Evolutionary conservation across 2,329 filamentous ascomycete genomes (phyloP).

Genomic region (Stemphylium lycopersici): DNA sequence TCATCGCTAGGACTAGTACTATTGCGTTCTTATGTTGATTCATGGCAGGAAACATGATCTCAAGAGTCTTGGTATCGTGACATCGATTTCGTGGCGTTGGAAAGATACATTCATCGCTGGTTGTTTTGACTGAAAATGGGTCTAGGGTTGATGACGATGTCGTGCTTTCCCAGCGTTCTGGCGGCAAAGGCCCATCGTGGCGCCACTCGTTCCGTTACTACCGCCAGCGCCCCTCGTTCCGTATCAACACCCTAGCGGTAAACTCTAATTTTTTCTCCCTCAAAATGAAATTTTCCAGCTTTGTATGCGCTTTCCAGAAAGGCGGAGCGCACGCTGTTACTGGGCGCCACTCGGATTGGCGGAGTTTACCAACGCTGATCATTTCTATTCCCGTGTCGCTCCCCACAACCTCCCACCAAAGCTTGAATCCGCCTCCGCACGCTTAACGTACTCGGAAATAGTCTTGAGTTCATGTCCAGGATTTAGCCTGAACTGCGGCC

Average conservation of each 20-base stretch:
- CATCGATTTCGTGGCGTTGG: too few species aligned
- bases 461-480: not conserved
- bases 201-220: not conserved
- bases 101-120: too few species aligned
- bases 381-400: not conserved
- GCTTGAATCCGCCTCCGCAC: slow-evolving; percentile 7
- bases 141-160: not conserved
- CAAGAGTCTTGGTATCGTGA: too few species aligned
- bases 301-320: not conserved
- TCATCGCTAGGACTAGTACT: too few species aligned
- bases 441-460: slow-evolving; percentile 3
- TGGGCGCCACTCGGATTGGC: not conserved
- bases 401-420: slow-evolving; percentile 5
- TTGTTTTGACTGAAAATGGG: too few species aligned
- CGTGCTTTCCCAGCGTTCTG: not conserved
- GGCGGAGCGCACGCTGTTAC: not conserved
- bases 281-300: not conserved
- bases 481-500: slow-evolving; percentile 20
- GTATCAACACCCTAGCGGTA: not conserved
- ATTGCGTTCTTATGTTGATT: too few species aligned
- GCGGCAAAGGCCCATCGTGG: not conserved
- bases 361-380: not conserved
- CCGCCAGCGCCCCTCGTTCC: not conserved
- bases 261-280: not conserved
- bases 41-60: too few species aligned